These are phyloP conservation scores for Thelonectria rubi DNA, from an alignment of 2,329 filamentous ascomycete genomes.

Conservation along the genomic window DNA sequence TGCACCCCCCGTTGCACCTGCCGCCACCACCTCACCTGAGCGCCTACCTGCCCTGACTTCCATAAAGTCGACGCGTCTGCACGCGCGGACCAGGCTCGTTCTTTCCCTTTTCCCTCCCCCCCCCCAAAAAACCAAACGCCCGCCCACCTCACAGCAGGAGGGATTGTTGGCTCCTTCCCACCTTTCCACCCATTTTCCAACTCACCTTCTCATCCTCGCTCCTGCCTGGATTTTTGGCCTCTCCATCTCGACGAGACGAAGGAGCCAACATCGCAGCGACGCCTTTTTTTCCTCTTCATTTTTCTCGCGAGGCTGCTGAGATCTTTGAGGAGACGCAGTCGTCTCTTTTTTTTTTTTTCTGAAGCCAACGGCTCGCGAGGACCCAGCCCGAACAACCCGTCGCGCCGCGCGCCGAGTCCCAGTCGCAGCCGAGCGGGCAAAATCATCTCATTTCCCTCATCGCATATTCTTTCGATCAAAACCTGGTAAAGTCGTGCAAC, in stretches of 20 bases:
- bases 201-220: conserved; percentile 21
- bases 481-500: conserved; percentile 1
- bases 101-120: conserved; percentile 1
- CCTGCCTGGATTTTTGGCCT: conserved; percentile 24
- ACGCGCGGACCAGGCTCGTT: conserved; percentile 24
- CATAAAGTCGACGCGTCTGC: conserved; percentile 33
- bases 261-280: conserved; percentile 1
- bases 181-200: conserved; percentile 32
- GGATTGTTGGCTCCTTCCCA: conserved; percentile 25
- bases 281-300: conserved; percentile 2
- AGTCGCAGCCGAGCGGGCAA: conserved; percentile 21
- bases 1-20: conserved; percentile 1
- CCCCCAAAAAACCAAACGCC: not conserved
- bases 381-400: conserved; percentile 13
- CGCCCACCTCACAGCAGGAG: conserved; percentile 10
- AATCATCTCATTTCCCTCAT: conserved; percentile 28
- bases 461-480: conserved; percentile 9
- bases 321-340: conserved; percentile 6
- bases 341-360: not conserved
- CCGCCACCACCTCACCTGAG: not conserved
- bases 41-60: not conserved
- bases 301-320: not conserved
- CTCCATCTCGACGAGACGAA: conserved; percentile 6
- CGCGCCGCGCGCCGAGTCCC: conserved; percentile 6
- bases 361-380: not conserved